Evolutionary conservation across 148 eudicot genomes (phyloP), one percentile per base, ranked within the genome.

Genomic region (Cornus controversa): DNA sequence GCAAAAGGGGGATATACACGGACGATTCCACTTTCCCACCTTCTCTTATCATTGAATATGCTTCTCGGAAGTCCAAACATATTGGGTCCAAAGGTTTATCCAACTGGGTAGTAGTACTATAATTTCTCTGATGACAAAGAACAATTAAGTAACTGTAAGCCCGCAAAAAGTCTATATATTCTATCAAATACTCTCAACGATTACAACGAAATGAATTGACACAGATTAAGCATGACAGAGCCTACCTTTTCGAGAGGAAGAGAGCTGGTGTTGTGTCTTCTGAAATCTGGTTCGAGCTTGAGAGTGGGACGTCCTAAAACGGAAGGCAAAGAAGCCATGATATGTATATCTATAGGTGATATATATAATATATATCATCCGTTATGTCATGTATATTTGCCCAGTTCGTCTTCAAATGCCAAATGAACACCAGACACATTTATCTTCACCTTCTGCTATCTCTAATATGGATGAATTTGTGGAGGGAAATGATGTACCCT

Each of bases 271-370:
- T 83, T 53, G 42, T 67, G 66, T 66, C 79, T 89, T 73, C 77
- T 83, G 75, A 87, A 29, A 9, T 91, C 91, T 25, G 85, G 78
- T 60, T 91, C 92, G 72, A 89, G 92, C 81, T 84, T 91, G 68
- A 85, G 87, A 40, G 91, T 86, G 87, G 82, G 84, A 79, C 81
- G 81, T 63, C 82, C 78, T 69, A 83, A 81, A 75, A 87, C 82
- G 20, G 91, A 86, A 80, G 90, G 88, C 62, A 91, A 63, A 62
- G 94, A 91, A 66, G 90, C 94, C 92, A 91, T 91, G 78, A n/a
- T 3, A 16, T 42, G 16, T 22, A 23, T 20, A 23, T n/a, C 54
- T n/a, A n/a, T 13, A 67, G 34, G 36, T n/a, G 25, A 20, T 7
- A 36, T 22, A n/a, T 69, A n/a, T 69, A 22, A 1, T 24, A 69